Base-by-base conservation (phyloP, 2,329 filamentous ascomycete genomes). In the Aspergillus sp. region DNA sequence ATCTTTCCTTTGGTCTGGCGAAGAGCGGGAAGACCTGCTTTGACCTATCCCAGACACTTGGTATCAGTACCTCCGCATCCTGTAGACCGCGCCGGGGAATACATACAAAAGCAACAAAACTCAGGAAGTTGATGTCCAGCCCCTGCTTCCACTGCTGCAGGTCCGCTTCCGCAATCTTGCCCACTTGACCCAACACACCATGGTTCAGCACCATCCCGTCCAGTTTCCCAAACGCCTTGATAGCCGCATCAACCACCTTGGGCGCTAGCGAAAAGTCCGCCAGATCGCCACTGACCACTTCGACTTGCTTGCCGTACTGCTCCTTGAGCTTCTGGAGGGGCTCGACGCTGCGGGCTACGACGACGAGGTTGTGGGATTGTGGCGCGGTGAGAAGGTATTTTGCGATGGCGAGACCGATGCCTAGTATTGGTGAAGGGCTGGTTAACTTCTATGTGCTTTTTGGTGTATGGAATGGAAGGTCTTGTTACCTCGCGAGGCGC, bases 121-220 rank as follows among this genome's bases (percentile, higher is more conserved):
- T 91, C 64, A 96, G 89, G 57, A 97, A 81, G 64, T 97, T 97
- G 51, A 88, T 74, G 56, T 94, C 83, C 66, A 88, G 96, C 6
- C 78, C 73, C 2, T 71, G 68, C 59, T 81, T 83, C 87, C 90
- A 96, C 50, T 86, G 83, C 34, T 85, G 81, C 0, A 81, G 61
- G n/a, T 79, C 78, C 10, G 77, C 75, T 46, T 91, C 79, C 3
- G 72, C 80, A 40, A 97, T 71, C 48, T 79, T 80, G 43, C 79
- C 80, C 38, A 94, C 82, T 1, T 88, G 86, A n/a, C 81, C 78
- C 40, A 98, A 70, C 1, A 82, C 74, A 19, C 89, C 90, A 63
- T 98, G 93, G 66, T 97, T 97, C 51, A 97, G 72, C 8, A 98
- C 80, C 40, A 98, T 64, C 1, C 83, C 85, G 62, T 98, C 89